These are phyloP conservation scores for Xylaria sp. DNA, from an alignment of 2,329 filamentous ascomycete species.

Conservation along the genomic window DNA sequence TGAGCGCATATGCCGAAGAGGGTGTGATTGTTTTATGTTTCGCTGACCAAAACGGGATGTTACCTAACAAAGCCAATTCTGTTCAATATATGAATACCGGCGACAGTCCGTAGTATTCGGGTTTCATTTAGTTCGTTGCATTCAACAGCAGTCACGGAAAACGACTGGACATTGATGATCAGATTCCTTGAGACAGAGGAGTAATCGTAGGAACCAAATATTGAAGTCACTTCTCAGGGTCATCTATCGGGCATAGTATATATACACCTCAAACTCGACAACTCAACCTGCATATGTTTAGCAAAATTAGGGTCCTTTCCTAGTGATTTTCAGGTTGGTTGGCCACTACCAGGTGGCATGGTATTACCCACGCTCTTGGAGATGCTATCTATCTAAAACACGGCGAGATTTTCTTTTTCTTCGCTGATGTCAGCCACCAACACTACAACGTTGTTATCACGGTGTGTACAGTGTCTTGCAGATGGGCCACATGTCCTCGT, in stretches of 20 bases:
- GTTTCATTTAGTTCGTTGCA: neutral
- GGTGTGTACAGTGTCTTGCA: constrained; percentile 1
- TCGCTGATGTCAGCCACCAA: neutral
- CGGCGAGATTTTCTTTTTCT: constrained; percentile 4
- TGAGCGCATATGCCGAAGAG: constrained; percentile 25
- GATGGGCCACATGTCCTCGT: neutral
- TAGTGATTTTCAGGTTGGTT: neutral
- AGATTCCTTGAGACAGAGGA: neutral
- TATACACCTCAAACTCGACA: neutral
- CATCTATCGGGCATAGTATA: neutral
- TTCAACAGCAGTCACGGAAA: neutral
- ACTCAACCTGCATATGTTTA: neutral
- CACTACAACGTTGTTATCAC: constrained; percentile 1
- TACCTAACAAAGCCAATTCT: too few species aligned
- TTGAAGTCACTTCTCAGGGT: neutral
- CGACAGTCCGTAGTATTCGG: neutral
- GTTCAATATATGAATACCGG: neutral
- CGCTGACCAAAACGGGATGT: neutral
- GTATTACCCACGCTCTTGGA: neutral
- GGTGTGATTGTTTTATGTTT: constrained; percentile 5
- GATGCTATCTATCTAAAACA: constrained; percentile 18
- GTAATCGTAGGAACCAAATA: neutral
- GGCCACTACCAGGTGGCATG: neutral
- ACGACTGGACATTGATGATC: neutral
- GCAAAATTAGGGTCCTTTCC: neutral